Evolutionary conservation across 2,329 filamentous ascomycete genomes (phyloP), one percentile per base, ranked within the genome.

Genomic region (Botrytis squamosa): DNA sequence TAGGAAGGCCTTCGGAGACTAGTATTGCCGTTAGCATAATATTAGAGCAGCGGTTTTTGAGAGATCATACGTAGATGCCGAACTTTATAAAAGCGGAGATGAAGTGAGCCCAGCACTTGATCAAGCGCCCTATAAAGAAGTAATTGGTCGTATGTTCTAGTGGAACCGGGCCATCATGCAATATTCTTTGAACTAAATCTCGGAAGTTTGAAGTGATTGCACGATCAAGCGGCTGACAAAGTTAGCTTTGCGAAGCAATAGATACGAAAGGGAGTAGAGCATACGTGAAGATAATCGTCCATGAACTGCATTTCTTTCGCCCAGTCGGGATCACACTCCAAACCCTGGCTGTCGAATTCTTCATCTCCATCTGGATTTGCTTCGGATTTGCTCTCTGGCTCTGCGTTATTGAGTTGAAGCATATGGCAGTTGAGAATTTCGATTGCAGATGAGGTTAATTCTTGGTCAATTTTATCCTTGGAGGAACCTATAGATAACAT

Each of bases 21-120:
- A 75, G 74, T 38, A 82, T 81, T 68, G 84, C 80, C 38, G 63
- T 88, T 81, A 71, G 85, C 83, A 66, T 82, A 57, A 83, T 83
- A 46, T 86, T 81, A 44, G 25, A 88, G 84, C 14, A 84, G 80
- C 44, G 83, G 82, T 33, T 44, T 52, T n/a, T 33, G 20, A 16
- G 22, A 20, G 38, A 44, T 49, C 74, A 70, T 75, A 80, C 77
- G 72, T 77, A 72, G 10, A 68, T 70, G 8, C 73, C 75, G 25
- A 76, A 75, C 74, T 77, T 76, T 20, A 75, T 77, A 14, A 80
- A 46, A 75, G 40, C 10, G 5, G 66, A 69, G 36, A 57, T 16
- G 49, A 69, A n/a, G 12, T 10, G 49, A 42, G 66, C 66, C 66
- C 66, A 69, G 49, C 66, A 57, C 38, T 65, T 52, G 7, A 78